Evolutionary conservation across 164 flowering plant species (phyloP), one percentile per base, ranked within the genome.

Genomic region (Platanus orientalis): DNA sequence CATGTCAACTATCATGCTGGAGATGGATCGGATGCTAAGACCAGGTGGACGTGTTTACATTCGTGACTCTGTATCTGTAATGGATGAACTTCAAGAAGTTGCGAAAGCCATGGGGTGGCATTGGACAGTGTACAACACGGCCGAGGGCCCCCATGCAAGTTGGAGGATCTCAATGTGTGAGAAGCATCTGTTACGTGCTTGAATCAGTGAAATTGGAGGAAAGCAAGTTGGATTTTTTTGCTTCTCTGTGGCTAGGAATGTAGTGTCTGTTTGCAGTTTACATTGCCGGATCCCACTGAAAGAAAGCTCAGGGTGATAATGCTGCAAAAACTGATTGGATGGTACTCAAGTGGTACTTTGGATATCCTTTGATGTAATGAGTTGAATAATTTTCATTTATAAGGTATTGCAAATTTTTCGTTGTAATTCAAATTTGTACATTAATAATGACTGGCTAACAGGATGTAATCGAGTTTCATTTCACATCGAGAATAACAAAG

Each of bases 21-120:
- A 90, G 78, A 88, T 90, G 89, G 95, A 90, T 67, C 73, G 95
- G 27, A 88, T 90, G 16, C 78, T 90, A 17, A 80, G 97, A 68
- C 95, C 89, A 20, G 83, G 85, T 47, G 97, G 95, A 24, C 81
- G 69, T 34, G 90, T 76, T 24, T 88, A 88, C 70, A 84, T 88
- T 28, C 84, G 78, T 7, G 94, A 90, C 69, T 55, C 78, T 0
- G 44, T 69, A 29, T 59, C 75, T 29, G 68, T 84, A 24, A 80
- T 86, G 40, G 67, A 55, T 62, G 81, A 90, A 61, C 71, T 84
- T 54, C 47, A 70, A 54, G 82, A 69, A 58, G 69, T 84, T 50
- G 84, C 83, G 19, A 64, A 25, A 6, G 89, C 94, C 24, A 67
- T 86, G 80, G 89, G 90, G 23, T 90, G 96, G 96, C 71, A 54